phyloP scores from a whole-genome alignment of 2,329 filamentous ascomycete species.

The Sporothrix phasma region DNA sequence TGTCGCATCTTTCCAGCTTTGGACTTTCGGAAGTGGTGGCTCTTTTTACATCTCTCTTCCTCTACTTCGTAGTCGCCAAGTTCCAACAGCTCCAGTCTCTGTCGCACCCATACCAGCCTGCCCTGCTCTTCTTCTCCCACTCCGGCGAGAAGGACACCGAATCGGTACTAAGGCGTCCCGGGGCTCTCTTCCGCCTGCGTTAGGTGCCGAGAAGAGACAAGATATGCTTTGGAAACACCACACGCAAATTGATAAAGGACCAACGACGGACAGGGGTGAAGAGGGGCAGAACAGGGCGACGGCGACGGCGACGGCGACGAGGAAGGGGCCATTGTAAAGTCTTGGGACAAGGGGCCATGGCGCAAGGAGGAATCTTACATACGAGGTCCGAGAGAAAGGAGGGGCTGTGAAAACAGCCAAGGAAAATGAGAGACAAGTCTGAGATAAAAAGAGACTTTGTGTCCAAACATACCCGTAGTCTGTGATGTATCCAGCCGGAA shows the following conservation, averaged over 20 bases:
- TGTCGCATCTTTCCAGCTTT: neutral
- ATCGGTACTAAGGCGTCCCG: constrained; percentile 17
- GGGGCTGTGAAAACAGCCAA: neutral
- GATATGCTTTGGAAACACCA: neutral
- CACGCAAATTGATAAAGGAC: neutral
- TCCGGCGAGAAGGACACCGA: constrained; percentile 6
- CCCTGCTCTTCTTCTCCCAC: neutral
- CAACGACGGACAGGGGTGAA: neutral
- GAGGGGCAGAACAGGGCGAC: neutral
- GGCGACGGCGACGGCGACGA: no score
- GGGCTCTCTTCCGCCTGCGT: constrained; percentile 16
- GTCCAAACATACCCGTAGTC: neutral
- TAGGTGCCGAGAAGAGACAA: constrained; percentile 16
- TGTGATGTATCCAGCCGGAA: neutral
- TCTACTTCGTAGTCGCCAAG: neutral
- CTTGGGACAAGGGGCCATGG: neutral
- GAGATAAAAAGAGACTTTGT: neutral
- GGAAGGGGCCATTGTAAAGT: constrained; percentile 5
- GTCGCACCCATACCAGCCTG: neutral
- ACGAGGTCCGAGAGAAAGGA: neutral
- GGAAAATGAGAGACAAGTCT: neutral
- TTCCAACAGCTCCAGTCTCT: neutral
- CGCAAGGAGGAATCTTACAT: no score
- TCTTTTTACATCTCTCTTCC: neutral
- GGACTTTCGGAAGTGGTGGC: neutral